Conservation (phyloP, 306 rosid species). For the Cucumis cinereus region DNA sequence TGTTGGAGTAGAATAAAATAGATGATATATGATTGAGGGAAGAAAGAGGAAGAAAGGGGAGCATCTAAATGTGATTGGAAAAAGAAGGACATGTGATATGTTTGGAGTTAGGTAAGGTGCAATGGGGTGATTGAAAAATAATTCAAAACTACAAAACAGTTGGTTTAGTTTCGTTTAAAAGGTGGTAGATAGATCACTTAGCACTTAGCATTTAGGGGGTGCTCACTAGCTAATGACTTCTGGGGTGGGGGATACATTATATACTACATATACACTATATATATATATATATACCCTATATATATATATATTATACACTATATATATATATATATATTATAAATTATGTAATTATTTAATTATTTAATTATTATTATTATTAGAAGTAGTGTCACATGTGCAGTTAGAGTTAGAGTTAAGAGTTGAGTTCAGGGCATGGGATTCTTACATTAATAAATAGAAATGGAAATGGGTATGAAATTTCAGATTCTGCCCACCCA, state of each 20-base stretch:
- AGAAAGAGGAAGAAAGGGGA: background rate
- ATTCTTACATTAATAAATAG: constrained; percentile 18
- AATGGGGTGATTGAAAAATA: constrained; percentile 12
- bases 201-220: constrained; percentile 4
- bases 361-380: too few species aligned
- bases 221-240: too few species aligned
- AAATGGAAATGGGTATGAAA: constrained; percentile 18
- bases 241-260: constrained; percentile 9
- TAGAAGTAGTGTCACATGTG: constrained; percentile 16
- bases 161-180: constrained; percentile 12
- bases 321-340: too few species aligned
- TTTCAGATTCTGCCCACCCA: constrained; percentile 23
- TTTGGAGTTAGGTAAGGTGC: constrained; percentile 39
- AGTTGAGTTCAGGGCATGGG: constrained; percentile 12
- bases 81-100: constrained; percentile 28
- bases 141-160: constrained; percentile 13
- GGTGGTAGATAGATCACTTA: constrained; percentile 17
- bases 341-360: too few species aligned
- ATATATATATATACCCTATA: too few species aligned
- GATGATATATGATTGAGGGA: background rate
- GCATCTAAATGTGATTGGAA: background rate
- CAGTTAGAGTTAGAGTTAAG: constrained; percentile 7
- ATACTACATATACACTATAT: too few species aligned
- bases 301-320: too few species aligned
- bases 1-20: too few species aligned